Base-by-base conservation (phyloP, 169 alveolate genomes). In the Plasmodium knowlesi region DNA sequence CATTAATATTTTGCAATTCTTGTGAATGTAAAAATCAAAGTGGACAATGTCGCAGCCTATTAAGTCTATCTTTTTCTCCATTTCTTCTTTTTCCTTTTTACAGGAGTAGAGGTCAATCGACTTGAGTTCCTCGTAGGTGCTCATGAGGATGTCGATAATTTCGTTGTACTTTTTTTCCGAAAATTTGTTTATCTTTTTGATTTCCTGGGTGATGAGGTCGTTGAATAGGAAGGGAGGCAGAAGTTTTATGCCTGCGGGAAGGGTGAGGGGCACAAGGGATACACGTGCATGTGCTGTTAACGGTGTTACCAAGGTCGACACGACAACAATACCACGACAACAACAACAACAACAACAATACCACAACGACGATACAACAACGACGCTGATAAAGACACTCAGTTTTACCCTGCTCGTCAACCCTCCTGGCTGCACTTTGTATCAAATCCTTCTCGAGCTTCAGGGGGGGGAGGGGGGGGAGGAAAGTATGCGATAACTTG, bases 31-130 rank as follows among this genome's bases (percentile, higher is more conserved):
- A 78, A 91, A 95, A 74, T 95, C 97, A 32, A 95, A 81, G 74
- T 95, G 96, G 25, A 95, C 84, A 50, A 95, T 92, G 39, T 95
- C 96, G 67, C 92, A 91, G 28, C 97, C 94, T 43, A 92, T 72
- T 50, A 90, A 80, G 78, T 95, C 94, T 30, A 95, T 67, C 9
- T 41, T 32, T 5, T 84, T 91, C 30, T 95, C 92, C 10, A 61
- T 83, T 50, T 82, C 83, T 37, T 53, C 85, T 28, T 54, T 41
- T 30, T 61, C 89, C 0, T 22, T 28, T 12, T 39, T 16, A 3
- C 22, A 5, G 10, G n/a, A 19, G 54, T 61, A 71, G 70, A 28
- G 3, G 19, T 54, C 53, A 0, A 88, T 54, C 32, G 93, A 25
- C 89, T 95, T 76, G 37, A 95, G 76, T 3, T 39, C 22, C 30